A percentile compares a stretch with the other conserved stretches of the same genome.
Evolutionary conservation across 1,139 yeast species (phyloP).

Genomic region (Blastobotrys apis): DNA sequence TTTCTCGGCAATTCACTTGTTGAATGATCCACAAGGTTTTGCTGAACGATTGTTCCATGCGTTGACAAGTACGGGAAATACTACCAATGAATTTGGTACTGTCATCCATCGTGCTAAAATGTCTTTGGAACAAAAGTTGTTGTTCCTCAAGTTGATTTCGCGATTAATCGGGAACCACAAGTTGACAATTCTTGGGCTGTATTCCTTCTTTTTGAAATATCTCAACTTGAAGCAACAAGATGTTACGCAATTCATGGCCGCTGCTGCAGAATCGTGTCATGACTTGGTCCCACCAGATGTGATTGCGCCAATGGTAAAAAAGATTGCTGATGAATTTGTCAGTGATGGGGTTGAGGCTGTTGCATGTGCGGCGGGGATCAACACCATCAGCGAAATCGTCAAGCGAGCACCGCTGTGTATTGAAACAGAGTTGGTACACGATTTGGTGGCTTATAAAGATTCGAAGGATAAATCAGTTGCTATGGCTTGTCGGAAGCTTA

Average conservation of each 20-base stretch:
- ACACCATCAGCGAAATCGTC: slow-evolving; percentile 88
- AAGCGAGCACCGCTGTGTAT: slow-evolving; percentile 93
- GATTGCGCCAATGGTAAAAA: slow-evolving; percentile 71
- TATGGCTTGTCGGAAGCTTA: slow-evolving; percentile 91
- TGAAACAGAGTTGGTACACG: slow-evolving; percentile 80
- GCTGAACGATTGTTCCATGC: slow-evolving; percentile 75
- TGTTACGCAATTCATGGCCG: slow-evolving; percentile 95
- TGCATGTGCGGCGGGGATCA: slow-evolving; percentile 96
- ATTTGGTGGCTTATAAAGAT: slow-evolving; percentile 82
- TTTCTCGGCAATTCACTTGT: slow-evolving; percentile 87
- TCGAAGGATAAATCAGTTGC: slow-evolving; percentile 90
- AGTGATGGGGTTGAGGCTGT: slow-evolving; percentile 98
- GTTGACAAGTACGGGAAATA: slow-evolving; percentile 54
- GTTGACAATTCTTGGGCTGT: slow-evolving; percentile 80
- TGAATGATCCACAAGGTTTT: slow-evolving; percentile 96
- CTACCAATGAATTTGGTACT: slow-evolving; percentile 11
- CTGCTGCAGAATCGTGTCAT: slow-evolving; percentile 93
- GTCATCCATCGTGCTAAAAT: slow-evolving; percentile 41
- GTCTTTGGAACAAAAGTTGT: slow-evolving; percentile 81
- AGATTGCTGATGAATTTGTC: slow-evolving; percentile 94
- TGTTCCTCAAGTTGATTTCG: slow-evolving; percentile 80
- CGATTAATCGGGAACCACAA: slow-evolving; percentile 92
- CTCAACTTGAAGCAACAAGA: slow-evolving; percentile 90
- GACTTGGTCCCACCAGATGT: slow-evolving; percentile 96
- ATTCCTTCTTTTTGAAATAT: slow-evolving; percentile 81